A percentile compares a stretch with the other conserved stretches of the same genome.
Conservation (phyloP, 768 basidiomycete species). For the Trametes coccinea region DNA sequence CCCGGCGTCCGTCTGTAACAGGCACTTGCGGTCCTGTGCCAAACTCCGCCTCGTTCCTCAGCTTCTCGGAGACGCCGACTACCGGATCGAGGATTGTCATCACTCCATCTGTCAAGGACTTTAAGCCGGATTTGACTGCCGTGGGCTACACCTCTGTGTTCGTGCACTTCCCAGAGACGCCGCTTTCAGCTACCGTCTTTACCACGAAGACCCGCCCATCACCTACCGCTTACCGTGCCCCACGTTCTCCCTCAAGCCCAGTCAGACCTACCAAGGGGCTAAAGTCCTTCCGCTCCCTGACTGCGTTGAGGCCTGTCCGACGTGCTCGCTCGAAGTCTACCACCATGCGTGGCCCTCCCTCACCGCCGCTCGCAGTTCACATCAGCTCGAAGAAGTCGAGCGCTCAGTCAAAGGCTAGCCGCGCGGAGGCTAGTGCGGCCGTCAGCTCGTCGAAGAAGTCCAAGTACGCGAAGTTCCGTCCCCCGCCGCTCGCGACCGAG, state of each 20-base stretch:
- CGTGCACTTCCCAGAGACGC: slow-evolving; percentile 56
- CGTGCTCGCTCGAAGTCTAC: slow-evolving; percentile 41
- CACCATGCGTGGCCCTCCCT: slow-evolving; percentile 30
- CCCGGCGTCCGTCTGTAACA: slow-evolving; percentile 40
- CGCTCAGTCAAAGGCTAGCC: slow-evolving; percentile 16
- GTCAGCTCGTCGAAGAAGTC: slow-evolving; percentile 52
- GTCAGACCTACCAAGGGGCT: slow-evolving; percentile 32
- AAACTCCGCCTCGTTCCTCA: slow-evolving; percentile 50
- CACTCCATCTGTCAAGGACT: slow-evolving; percentile 50
- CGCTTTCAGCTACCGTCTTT: slow-evolving; percentile 31
- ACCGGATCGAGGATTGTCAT: slow-evolving; percentile 29
- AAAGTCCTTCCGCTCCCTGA: slow-evolving; percentile 53
- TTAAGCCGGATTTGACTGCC: slow-evolving; percentile 53
- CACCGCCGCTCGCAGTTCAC: slow-evolving; percentile 11
- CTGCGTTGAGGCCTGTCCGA: slow-evolving; percentile 41
- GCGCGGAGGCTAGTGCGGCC: slow-evolving; percentile 26
- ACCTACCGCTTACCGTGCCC: slow-evolving; percentile 13
- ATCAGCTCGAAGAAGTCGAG: slow-evolving; percentile 11
- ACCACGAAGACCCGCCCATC: slow-evolving; percentile 22
- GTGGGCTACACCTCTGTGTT: slow-evolving; percentile 71
- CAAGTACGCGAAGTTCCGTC: slow-evolving; percentile 45
- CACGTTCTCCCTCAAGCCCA: slow-evolving; percentile 22
- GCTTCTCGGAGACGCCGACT: slow-evolving; percentile 43
- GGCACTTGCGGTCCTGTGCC: slow-evolving; percentile 35
- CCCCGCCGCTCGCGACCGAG: slow-evolving; percentile 61